Conservation (phyloP, 2,329 filamentous ascomycete genomes). For the Venturia asperata region DNA sequence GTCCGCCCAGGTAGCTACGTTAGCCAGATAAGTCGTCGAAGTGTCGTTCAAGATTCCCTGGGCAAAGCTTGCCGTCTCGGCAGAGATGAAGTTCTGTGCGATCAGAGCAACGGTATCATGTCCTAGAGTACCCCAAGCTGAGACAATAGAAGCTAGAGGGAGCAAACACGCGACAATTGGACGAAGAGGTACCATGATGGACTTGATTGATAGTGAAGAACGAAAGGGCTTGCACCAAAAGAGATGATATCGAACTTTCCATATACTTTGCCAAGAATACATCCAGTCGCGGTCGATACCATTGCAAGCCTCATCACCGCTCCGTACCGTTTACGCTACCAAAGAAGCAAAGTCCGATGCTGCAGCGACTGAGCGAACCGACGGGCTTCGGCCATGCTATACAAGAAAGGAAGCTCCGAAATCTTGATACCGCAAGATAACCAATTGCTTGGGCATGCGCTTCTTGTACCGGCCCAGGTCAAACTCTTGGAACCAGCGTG, state of each 20-base stretch:
- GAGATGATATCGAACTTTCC: neutral
- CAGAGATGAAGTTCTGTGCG: conserved; percentile 42
- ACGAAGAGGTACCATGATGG: conserved; percentile 1
- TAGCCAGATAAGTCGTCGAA: conserved; percentile 42
- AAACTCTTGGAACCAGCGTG: neutral
- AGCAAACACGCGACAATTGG: neutral
- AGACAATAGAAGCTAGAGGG: conserved; percentile 16
- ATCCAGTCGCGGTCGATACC: neutral
- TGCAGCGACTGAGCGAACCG: neutral
- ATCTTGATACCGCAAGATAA: neutral
- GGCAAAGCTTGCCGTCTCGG: conserved; percentile 39
- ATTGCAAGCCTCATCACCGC: neutral
- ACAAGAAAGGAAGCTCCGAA: conserved; percentile 4
- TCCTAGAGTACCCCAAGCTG: conserved; percentile 48
- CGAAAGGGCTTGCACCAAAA: neutral
- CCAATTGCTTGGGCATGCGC: neutral
- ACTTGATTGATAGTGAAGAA: neutral
- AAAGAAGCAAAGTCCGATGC: neutral
- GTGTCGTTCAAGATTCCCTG: conserved; percentile 38
- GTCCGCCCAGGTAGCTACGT: conserved; percentile 49
- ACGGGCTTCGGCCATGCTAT: neutral
- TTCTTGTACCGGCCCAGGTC: neutral
- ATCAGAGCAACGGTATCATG: conserved; percentile 50
- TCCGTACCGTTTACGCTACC: neutral
- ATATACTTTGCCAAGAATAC: neutral